phyloP scores from a whole-genome alignment of 140 eudicot genomes.

The Oenanthe javanica region DNA sequence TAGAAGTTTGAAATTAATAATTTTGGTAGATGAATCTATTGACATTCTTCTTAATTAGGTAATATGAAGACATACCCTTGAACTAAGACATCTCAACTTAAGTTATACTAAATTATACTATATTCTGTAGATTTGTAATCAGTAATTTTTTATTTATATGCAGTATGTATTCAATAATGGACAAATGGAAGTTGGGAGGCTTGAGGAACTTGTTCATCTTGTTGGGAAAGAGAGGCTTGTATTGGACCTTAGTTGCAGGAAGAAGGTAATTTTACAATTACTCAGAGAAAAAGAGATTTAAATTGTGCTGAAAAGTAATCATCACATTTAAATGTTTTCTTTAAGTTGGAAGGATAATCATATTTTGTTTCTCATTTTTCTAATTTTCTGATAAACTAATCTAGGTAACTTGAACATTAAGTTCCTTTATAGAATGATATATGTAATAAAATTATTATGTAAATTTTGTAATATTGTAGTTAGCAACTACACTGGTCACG shows the following conservation, averaged over 20 bases:
- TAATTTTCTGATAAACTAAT: background rate
- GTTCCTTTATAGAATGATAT: background rate
- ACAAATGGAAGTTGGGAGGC: constrained; percentile 82
- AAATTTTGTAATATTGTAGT: background rate
- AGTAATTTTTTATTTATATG: constrained; percentile 1
- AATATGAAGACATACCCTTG: background rate
- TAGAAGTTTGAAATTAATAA: background rate
- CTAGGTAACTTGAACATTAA: background rate
- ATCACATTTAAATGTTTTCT: background rate
- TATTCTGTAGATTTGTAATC: background rate
- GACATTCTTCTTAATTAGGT: background rate
- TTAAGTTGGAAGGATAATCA: background rate
- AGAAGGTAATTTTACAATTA: constrained; percentile 48
- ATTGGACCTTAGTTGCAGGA: constrained; percentile 94
- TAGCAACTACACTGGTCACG: background rate
- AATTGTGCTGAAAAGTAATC: background rate
- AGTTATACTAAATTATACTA: background rate
- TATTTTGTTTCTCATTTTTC: background rate
- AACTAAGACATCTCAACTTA: background rate
- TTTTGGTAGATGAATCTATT: background rate
- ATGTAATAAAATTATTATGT: background rate
- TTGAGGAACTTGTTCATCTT: constrained; percentile 61
- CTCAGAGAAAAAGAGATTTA: background rate
- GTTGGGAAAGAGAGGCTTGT: constrained; percentile 87
- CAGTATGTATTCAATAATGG: constrained; percentile 95